Percentiles rank a stretch among this genome's conserved stretches.
These are phyloP conservation scores for Urostyla sp. DNA, from an alignment of 73 alveolate species.

Conservation along the genomic window DNA sequence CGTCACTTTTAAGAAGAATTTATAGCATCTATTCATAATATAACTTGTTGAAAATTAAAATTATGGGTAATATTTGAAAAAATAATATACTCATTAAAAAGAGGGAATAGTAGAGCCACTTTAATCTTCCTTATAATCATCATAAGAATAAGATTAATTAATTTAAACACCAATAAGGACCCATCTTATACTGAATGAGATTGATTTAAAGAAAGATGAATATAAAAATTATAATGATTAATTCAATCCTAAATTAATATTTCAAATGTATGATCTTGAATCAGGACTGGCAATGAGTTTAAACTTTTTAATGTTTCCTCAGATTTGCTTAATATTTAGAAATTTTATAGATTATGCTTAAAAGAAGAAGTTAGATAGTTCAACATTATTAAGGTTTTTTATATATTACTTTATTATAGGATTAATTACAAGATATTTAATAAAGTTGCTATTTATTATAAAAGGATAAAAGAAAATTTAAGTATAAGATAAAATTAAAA, in stretches of 20 bases:
- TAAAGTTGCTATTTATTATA: neutral
- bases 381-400: too few relatives aligned
- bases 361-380: too few relatives aligned
- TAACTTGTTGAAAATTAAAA: neutral
- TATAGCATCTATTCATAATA: neutral
- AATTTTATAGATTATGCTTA: slow-evolving; percentile 1
- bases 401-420: too few relatives aligned
- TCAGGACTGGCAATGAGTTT: neutral
- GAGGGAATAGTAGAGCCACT: too few relatives aligned
- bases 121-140: too few relatives aligned
- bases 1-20: neutral
- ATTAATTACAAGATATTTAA: neutral
- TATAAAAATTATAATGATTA: neutral
- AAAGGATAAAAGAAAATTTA: too few relatives aligned
- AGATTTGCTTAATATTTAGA: slow-evolving; percentile 40
- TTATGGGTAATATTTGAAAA: neutral
- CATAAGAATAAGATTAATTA: too few relatives aligned
- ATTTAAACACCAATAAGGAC: neutral
- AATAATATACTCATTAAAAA: neutral
- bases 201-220: neutral
- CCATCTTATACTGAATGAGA: neutral
- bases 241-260: neutral
- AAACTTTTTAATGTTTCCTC: slow-evolving; percentile 18
- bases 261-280: slow-evolving; percentile 15
- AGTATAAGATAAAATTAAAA: too few relatives aligned